Base-by-base conservation (phyloP, 306 rosid species). In the Benincasa hispida region DNA sequence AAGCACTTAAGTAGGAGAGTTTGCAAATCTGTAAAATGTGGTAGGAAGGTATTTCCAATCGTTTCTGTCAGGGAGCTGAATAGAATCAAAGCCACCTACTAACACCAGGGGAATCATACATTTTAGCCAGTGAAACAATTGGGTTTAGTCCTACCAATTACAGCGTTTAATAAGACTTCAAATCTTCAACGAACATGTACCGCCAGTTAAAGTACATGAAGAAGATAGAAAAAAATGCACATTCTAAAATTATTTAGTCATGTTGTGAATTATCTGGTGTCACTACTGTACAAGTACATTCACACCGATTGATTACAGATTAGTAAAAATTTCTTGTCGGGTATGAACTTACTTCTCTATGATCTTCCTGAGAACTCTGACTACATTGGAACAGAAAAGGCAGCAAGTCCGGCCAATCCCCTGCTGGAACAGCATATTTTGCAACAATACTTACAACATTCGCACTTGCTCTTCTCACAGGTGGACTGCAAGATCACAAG, bases 61-160 rank as follows among this genome's bases (percentile, higher is more conserved):
- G 99, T 95, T 90, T 95, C 99, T 32, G 99, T 95, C 78, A 95
- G 85, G 50, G 99, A 95, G 82, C 99, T 92, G 91, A 95, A 95
- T 75, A 95, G 96, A 82, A 95, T 91, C 83, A 95, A 85, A 17
- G 98, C 97, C 83, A 95, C 99, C 99, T 95, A 79, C 51, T 76
- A 84, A 75, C 82, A 83, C 82, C 73, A 59, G 22, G 37, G 47
- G 47, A 77, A 60, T 50, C 60, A 72, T 50, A 72, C 61, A 75
- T 75, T 55, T 75, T 75, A 56, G 78, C 57, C 12, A 55, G 34
- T 37, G 54, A 56, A 74, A 78, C 50, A 70, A 72, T 53, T 50
- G 37, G 12, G 10, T 48, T 72, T 10, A 50, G 42, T 72, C 59
- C 17, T 8, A 8, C 61, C 15, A 28, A 48, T 28, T 15, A 51